These are phyloP conservation scores for Torulaspora indica DNA, from an alignment of 805 yeast genomes.

Conservation along the genomic window DNA sequence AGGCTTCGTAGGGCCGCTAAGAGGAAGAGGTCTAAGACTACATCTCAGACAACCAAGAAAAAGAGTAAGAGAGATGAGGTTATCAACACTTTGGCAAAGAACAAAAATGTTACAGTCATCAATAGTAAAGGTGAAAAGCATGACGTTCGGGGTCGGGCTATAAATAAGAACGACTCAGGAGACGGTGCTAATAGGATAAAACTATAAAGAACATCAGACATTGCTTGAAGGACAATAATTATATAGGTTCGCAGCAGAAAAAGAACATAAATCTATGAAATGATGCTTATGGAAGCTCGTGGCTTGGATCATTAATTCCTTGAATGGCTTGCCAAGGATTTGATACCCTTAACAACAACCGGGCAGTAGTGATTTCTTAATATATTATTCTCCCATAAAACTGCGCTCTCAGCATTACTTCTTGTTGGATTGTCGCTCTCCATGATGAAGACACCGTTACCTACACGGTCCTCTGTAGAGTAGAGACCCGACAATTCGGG, in stretches of 20 bases:
- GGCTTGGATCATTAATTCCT: conserved; percentile 15
- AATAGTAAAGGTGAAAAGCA: conserved; percentile 70
- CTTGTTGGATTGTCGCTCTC: conserved; percentile 66
- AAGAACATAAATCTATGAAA: no score
- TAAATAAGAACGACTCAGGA: conserved; percentile 34
- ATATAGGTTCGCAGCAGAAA: neutral
- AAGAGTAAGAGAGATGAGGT: conserved; percentile 58
- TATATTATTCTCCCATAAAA: conserved; percentile 81
- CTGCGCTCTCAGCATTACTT: conserved; percentile 81
- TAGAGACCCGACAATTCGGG: conserved; percentile 70
- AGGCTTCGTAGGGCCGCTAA: conserved; percentile 82
- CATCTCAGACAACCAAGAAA: conserved; percentile 34
- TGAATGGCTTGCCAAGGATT: conserved; percentile 39
- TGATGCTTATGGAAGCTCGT: no score
- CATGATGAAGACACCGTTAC: conserved; percentile 69
- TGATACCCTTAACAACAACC: conserved; percentile 63
- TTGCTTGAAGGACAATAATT: neutral
- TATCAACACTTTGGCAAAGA: conserved; percentile 63
- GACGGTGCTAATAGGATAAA: conserved; percentile 9
- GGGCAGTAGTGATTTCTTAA: conserved; percentile 83
- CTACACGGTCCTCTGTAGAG: conserved; percentile 82
- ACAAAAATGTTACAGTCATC: conserved; percentile 73
- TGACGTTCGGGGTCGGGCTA: conserved; percentile 65
- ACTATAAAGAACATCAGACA: neutral
- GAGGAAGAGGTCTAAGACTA: conserved; percentile 63